A percentile compares a stretch with the other conserved stretches of the same genome.
Conservation (phyloP, 192 early-diverging fungal genomes). For the Geranomyces michiganensis region DNA sequence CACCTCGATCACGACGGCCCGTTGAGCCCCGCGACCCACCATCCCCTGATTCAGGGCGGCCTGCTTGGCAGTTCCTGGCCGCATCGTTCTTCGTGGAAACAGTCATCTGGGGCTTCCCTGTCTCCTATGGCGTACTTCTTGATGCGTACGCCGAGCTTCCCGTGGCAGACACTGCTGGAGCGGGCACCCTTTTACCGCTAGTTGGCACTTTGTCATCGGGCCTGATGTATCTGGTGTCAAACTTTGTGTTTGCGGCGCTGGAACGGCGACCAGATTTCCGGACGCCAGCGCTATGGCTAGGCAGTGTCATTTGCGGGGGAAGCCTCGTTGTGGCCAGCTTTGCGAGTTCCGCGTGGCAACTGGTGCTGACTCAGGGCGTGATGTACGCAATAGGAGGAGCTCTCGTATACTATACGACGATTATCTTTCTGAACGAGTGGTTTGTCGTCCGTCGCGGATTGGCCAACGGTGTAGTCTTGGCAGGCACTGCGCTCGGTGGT, state of each 20-base stretch:
- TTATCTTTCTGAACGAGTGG: slow-evolving; percentile 9
- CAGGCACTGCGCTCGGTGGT: slow-evolving; percentile 10
- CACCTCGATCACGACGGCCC: no score
- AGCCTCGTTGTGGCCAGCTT: slow-evolving; percentile 1
- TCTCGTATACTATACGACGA: slow-evolving; percentile 1
- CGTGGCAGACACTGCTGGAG: background rate
- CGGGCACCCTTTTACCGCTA: slow-evolving; percentile 3
- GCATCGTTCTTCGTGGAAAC: background rate
- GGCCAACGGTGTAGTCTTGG: background rate
- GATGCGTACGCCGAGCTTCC: background rate
- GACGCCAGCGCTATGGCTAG: background rate
- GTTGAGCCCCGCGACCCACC: background rate
- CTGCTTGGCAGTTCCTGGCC: background rate
- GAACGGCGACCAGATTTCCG: background rate
- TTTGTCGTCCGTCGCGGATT: slow-evolving; percentile 3
- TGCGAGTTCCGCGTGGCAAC: background rate
- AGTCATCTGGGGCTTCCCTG: slow-evolving; percentile 4
- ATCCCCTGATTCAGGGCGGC: background rate
- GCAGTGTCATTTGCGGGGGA: background rate
- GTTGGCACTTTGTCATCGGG: background rate
- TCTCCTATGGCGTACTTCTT: slow-evolving; percentile 1
- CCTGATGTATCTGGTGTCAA: slow-evolving; percentile 4
- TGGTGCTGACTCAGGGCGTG: background rate
- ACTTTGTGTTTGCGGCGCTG: slow-evolving; percentile 8
- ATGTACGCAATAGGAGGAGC: slow-evolving; percentile 5